Percentiles rank a stretch among this genome's conserved stretches.
Evolutionary conservation across 2,329 filamentous ascomycete species (phyloP).

Genomic region (Penicillium italicum): DNA sequence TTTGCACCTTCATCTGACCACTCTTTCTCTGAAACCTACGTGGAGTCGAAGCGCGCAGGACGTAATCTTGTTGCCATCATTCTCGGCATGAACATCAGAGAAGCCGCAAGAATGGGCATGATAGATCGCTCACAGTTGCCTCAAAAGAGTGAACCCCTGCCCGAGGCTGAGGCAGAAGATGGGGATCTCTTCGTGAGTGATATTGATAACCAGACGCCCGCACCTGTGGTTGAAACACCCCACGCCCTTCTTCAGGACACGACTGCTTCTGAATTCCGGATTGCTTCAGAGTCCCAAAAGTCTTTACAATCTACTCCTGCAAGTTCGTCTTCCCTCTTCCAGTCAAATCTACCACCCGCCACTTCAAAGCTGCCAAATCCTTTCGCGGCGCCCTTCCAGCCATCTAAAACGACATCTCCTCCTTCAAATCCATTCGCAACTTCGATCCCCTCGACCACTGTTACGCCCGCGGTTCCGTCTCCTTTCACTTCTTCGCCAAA

Average conservation of each 20-base stretch:
- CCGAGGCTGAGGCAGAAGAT: slow-evolving; percentile 25
- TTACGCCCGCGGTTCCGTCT: not conserved
- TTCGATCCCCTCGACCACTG: not conserved
- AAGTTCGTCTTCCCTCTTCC: slow-evolving; percentile 8
- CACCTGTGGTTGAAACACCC: slow-evolving; percentile 19
- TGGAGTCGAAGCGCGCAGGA: slow-evolving; percentile 57
- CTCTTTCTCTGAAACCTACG: slow-evolving; percentile 51
- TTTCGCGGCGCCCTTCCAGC: slow-evolving; percentile 6
- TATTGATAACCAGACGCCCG: slow-evolving; percentile 32
- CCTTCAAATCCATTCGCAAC: slow-evolving; percentile 6
- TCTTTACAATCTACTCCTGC: not conserved
- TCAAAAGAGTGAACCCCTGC: slow-evolving; percentile 21
- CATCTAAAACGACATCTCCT: not conserved
- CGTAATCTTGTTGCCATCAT: slow-evolving; percentile 57
- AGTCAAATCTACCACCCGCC: not conserved
- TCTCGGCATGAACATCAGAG: slow-evolving; percentile 52
- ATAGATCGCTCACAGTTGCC: slow-evolving; percentile 44
- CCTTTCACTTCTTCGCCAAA: not conserved
- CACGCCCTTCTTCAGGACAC: slow-evolving; percentile 6
- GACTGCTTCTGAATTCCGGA: slow-evolving; percentile 14
- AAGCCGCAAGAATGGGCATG: slow-evolving; percentile 50
- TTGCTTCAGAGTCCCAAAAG: slow-evolving; percentile 17
- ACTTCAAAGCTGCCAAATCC: slow-evolving; percentile 10
- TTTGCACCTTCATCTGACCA: slow-evolving; percentile 49
- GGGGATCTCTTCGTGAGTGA: slow-evolving; percentile 40